Evolutionary conservation across 257 asterid genomes (phyloP).

Genomic region (Rehmannia glutinosa): DNA sequence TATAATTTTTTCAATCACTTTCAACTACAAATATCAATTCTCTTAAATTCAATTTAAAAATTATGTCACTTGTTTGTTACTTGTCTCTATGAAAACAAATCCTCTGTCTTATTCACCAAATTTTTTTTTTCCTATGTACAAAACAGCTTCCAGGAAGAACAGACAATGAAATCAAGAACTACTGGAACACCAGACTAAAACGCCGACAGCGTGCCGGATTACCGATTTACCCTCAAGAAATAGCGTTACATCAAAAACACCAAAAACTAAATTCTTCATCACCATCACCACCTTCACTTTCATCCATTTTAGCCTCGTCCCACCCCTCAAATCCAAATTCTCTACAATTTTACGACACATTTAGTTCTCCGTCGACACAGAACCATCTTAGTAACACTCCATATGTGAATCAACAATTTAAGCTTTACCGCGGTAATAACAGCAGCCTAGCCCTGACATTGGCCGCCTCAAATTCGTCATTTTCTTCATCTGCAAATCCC

Average conservation of each 20-base stretch:
- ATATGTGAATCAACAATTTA: constrained; percentile 14
- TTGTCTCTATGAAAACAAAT: neutral
- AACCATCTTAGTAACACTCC: neutral
- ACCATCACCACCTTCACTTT: constrained; percentile 20
- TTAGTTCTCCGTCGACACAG: constrained; percentile 12
- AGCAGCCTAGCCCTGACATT: constrained; percentile 34
- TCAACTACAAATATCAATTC: neutral
- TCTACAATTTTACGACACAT: constrained; percentile 15
- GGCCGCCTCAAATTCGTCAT: constrained; percentile 23
- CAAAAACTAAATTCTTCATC: constrained; percentile 3
- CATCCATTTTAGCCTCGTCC: constrained; percentile 24
- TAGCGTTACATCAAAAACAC: neutral
- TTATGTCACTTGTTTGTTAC: neutral
- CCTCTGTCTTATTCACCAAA: neutral
- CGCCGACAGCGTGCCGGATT: constrained; percentile 61
- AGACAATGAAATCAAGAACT: constrained; percentile 67
- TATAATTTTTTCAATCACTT: neutral
- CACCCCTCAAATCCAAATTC: constrained; percentile 19
- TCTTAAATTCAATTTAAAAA: neutral
- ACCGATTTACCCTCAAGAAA: constrained; percentile 52
- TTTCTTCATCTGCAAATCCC: constrained; percentile 5
- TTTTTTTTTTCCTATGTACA: neutral
- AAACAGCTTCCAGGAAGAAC: constrained; percentile 69
- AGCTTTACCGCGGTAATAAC: constrained; percentile 21
- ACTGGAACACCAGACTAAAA: constrained; percentile 74